phyloP scores from a whole-genome alignment of 208 protist species.

The Leishmania turanica region DNA sequence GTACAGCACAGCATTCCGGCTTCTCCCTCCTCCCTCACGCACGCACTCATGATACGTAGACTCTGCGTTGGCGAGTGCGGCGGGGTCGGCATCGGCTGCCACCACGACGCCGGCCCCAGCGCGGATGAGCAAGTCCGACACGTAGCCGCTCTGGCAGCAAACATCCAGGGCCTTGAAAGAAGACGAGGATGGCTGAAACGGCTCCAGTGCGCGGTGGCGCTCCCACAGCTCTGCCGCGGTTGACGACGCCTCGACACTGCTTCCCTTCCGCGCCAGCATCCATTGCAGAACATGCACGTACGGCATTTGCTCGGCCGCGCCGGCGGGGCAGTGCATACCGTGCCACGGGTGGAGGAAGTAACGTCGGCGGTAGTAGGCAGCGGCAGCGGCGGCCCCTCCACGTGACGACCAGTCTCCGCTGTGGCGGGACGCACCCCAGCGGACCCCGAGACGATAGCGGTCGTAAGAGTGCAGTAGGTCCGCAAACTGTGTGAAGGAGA shows the following conservation, averaged over 20 bases:
- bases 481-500: constrained; percentile 61
- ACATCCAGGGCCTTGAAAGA: constrained; percentile 72
- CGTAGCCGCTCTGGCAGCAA: constrained; percentile 76
- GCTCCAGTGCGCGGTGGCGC: constrained; percentile 45
- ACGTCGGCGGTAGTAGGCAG: constrained; percentile 39
- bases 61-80: constrained; percentile 60
- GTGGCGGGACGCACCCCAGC: constrained; percentile 54
- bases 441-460: constrained; percentile 80
- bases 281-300: constrained; percentile 85
- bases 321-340: constrained; percentile 62
- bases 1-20: constrained; percentile 13
- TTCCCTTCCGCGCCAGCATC: constrained; percentile 32
- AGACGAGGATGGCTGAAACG: constrained; percentile 28
- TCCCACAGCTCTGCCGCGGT: constrained; percentile 32
- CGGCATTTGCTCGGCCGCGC: constrained; percentile 63
- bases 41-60: constrained; percentile 65
- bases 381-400: neutral
- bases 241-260: neutral
- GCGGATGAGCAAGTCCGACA: constrained; percentile 63
- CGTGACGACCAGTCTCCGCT: neutral
- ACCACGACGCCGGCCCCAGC: constrained; percentile 57
- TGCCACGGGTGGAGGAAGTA: constrained; percentile 80
- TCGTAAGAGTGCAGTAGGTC: constrained; percentile 58
- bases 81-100: constrained; percentile 44
- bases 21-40: constrained; percentile 34